A percentile compares a stretch with the other conserved stretches of the same genome.
These are phyloP conservation scores for Penicillium dipodomyicola DNA, from an alignment of 495 filamentous ascomycete species.

Conservation along the genomic window DNA sequence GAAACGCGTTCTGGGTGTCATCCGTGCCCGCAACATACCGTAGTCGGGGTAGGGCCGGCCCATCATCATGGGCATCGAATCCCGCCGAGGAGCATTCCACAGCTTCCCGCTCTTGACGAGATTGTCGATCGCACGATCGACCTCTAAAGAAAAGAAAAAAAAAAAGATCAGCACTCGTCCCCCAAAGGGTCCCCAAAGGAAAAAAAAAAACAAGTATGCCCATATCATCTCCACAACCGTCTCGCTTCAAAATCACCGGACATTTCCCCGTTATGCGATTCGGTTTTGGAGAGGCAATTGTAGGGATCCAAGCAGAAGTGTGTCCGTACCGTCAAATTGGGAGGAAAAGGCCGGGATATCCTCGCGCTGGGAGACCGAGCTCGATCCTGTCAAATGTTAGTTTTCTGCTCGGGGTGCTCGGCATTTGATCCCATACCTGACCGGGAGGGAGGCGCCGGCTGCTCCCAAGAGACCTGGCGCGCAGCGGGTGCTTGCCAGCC, in stretches of 20 bases:
- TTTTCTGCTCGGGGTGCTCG: slow-evolving; percentile 29
- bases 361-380: slow-evolving; percentile 72
- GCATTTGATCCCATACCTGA: slow-evolving; percentile 60
- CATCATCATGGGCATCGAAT: slow-evolving; percentile 74
- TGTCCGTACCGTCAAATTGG: slow-evolving; percentile 82
- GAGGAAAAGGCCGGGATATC: slow-evolving; percentile 78
- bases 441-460: slow-evolving; percentile 79
- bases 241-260: neutral
- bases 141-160: slow-evolving; percentile 62
- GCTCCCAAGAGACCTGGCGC: slow-evolving; percentile 74
- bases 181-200: neutral
- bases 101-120: slow-evolving; percentile 93
- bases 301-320: slow-evolving; percentile 4
- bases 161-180: slow-evolving; percentile 14
- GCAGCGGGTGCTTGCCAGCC: slow-evolving; percentile 68
- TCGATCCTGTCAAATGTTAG: slow-evolving; percentile 57
- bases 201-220: neutral
- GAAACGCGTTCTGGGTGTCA: slow-evolving; percentile 21
- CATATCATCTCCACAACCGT: neutral
- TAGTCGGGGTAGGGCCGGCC: slow-evolving; percentile 61
- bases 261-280: neutral
- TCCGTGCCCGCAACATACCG: slow-evolving; percentile 41
- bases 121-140: slow-evolving; percentile 94
- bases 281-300: neutral
- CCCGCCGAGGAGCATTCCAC: slow-evolving; percentile 77